Evolutionary conservation across 2,329 filamentous ascomycete species (phyloP), one percentile per base, ranked within the genome.

Genomic region (Claviceps quebecensis): DNA sequence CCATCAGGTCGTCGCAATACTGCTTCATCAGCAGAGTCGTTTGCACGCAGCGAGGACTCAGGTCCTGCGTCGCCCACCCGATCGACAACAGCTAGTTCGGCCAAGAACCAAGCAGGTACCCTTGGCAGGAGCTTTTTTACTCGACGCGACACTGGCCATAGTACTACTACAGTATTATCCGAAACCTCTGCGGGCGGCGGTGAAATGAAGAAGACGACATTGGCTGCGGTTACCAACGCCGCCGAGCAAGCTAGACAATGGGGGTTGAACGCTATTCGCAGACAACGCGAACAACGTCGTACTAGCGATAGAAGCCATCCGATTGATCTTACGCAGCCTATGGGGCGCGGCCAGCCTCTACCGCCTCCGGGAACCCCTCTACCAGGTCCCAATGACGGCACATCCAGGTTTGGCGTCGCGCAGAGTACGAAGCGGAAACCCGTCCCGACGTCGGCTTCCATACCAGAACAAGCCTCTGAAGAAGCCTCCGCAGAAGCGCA

Each of bases 321-420:
- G 8, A 63, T 79, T 54, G 65, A 80, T 67, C 57, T 77, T 53
- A 68, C 65, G 56, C 78, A 87, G 58, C 88, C 88, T 2, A 88
- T 94, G 71, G 89, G 89, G 1, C 78, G 88, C 40, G 88, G 88
- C 0, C 83, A 85, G 58, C 88, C 88, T 1, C 71, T 95, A 17
- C 88, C 87, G 46, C 87, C 88, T 8, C 86, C 85, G 2, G 89
- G 88, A 2, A 82, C 77, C 45, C 88, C 89, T 3, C 73, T 95
- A 1, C 88, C 89, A 5, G 61, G 65, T 2, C 78, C 73, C 43
- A 84, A 83, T 1, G 78, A 81, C 38, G 77, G 73, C 50, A 76
- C 72, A 52, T 75, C 78, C 6, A 80, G 77, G 60, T 75, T 77
- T 45, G 76, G 74, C 47, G 71, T 76, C 16, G 76, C 73, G 53